Base-by-base conservation (phyloP, 805 yeast genomes). In the Suhomyces sp. region DNA sequence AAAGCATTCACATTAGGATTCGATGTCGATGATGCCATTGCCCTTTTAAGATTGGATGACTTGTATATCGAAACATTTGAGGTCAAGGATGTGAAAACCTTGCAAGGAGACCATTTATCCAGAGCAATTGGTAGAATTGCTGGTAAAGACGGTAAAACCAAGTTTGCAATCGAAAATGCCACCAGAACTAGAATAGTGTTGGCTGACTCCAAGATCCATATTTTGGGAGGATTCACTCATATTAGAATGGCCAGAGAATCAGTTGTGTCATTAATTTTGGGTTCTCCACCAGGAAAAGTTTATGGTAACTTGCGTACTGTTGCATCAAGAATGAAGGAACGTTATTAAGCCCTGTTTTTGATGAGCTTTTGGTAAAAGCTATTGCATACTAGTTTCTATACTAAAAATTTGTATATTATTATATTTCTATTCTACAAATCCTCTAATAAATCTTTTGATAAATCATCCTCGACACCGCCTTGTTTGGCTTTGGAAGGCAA, bases 81-180 rank as follows among this genome's bases (percentile, higher is more conserved):
- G 69, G 81, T 94, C 63, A 94, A 94, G 70, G 99, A 94, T 72
- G 97, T 94, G 53, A 96, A 94, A 73, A 93, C 97, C 4, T 77
- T 94, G 60, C 85, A 84, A 27, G 99, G 98, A 26, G 99, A 94
- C 73, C 99, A 94, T 82, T 79, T 94, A 68, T 88, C 97, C 49
- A 87, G 99, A 81, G 99, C 99, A 6, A 94, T 94, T 69, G 99
- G 99, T 66, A 90, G 99, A 81, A 94, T 94, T 72, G 99, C 99
- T 12, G 99, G 99, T 71, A 96, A 94, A 68, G 99, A 94, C 68
- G 99, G 99, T 67, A 93, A 92, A 73, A 94, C 98, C 57, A 94
- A 93, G 76, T 94, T 93, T 71, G 97, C 99, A 31, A 94, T 94
- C 66, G 99, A 94, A 73, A 94, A 94, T 67, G 97, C 99, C 15